A percentile compares a stretch with the other conserved stretches of the same genome.
Conservation (phyloP, 163 green algal genomes). For the Chloromonas sp. region DNA sequence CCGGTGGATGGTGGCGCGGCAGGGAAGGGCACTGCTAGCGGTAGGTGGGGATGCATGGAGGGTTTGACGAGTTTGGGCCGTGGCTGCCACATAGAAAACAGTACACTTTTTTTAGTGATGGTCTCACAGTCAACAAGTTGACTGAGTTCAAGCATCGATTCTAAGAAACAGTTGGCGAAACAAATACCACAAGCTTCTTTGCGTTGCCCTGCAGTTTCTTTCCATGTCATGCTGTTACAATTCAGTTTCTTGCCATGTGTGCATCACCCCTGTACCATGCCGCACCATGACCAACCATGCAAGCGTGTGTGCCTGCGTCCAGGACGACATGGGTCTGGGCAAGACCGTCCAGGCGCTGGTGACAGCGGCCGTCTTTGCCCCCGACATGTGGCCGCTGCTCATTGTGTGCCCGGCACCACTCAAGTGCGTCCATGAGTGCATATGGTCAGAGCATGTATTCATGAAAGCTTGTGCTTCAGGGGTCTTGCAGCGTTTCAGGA, state of each 20-base stretch:
- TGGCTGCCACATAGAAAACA: too few relatives aligned
- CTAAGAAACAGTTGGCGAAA: neutral
- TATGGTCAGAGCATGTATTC: neutral
- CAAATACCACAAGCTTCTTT: neutral
- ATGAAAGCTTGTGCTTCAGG: neutral
- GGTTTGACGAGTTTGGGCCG: too few relatives aligned
- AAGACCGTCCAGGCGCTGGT: constrained; percentile 58
- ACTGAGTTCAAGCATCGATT: neutral
- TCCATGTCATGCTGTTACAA: too few relatives aligned
- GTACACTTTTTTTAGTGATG: too few relatives aligned
- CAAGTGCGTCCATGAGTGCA: neutral
- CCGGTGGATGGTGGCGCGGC: constrained; percentile 30
- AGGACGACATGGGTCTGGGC: constrained; percentile 63
- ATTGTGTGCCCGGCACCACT: constrained; percentile 41
- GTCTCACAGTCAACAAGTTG: too few relatives aligned
- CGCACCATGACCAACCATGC: constrained; percentile 1
- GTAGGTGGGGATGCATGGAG: neutral
- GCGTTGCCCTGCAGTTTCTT: too few relatives aligned
- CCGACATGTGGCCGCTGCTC: constrained; percentile 61
- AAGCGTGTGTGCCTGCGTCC: constrained; percentile 35
- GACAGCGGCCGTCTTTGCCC: constrained; percentile 39
- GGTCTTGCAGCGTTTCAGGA: neutral
- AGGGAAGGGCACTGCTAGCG: constrained; percentile 1
- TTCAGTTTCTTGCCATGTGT: too few relatives aligned
- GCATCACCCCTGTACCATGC: too few relatives aligned